phyloP scores from a whole-genome alignment of 352 stramenopile species.

The Pythium oligandrum region DNA sequence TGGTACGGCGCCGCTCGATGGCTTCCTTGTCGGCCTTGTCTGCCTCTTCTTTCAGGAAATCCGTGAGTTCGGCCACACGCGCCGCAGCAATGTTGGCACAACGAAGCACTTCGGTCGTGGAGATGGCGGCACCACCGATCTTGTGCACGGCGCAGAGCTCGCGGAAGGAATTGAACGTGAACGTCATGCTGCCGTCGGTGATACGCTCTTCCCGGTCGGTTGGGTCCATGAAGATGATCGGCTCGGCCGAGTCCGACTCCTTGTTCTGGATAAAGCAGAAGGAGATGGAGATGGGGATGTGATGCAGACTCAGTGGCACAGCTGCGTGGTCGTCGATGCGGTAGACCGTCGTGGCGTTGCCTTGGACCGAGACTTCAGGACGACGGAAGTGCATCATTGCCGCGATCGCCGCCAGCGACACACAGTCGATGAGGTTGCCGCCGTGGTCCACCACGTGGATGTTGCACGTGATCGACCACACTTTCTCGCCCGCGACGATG shows the following conservation, averaged over 20 bases:
- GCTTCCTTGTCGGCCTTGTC: constrained; percentile 68
- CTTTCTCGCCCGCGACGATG: constrained; percentile 90
- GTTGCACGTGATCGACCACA: constrained; percentile 90
- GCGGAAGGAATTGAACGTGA: constrained; percentile 90
- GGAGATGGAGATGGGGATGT: constrained; percentile 94
- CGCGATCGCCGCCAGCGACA: constrained; percentile 90
- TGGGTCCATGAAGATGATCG: constrained; percentile 85
- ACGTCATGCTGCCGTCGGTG: constrained; percentile 82
- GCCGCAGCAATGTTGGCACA: constrained; percentile 77
- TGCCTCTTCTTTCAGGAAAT: constrained; percentile 70
- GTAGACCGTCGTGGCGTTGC: constrained; percentile 64
- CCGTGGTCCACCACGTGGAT: constrained; percentile 91
- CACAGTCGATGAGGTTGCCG: constrained; percentile 90
- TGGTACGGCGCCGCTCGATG: constrained; percentile 54
- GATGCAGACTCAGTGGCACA: constrained; percentile 91
- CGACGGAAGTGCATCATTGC: constrained; percentile 92
- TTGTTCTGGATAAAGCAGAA: constrained; percentile 77
- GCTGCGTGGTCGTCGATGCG: constrained; percentile 86
- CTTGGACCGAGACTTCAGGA: constrained; percentile 78
- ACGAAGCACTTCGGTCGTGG: constrained; percentile 54
- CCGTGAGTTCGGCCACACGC: constrained; percentile 73
- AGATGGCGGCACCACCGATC: constrained; percentile 77
- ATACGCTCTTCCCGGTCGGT: constrained; percentile 87
- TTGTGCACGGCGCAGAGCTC: constrained; percentile 90
- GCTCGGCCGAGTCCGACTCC: constrained; percentile 18